phyloP scores from a whole-genome alignment of 805 yeast species.

The Ogataea thermomethanolica region DNA sequence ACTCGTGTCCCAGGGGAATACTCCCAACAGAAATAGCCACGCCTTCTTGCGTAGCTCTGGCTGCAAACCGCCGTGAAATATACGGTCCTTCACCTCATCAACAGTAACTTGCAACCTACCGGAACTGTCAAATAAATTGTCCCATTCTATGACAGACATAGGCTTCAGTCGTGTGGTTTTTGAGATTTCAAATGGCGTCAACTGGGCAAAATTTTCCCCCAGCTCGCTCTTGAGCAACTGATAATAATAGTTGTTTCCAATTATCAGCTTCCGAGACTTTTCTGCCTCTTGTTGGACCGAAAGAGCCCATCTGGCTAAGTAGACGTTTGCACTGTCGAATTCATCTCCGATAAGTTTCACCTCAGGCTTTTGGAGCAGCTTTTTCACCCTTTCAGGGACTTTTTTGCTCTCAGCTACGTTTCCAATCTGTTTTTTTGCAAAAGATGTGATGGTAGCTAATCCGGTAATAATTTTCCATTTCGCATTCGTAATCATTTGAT shows the following conservation, averaged over 20 bases:
- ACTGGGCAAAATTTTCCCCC: conserved; percentile 48
- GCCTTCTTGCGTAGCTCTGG: conserved; percentile 62
- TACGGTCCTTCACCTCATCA: conserved; percentile 72
- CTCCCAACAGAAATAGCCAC: conserved; percentile 82
- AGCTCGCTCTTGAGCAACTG: conserved; percentile 55
- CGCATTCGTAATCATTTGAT: conserved; percentile 57
- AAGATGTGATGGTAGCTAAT: conserved; percentile 73
- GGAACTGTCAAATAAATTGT: conserved; percentile 69
- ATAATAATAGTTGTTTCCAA: conserved; percentile 57
- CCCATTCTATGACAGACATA: conserved; percentile 76
- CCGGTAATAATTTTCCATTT: conserved; percentile 86
- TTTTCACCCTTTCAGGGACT: conserved; percentile 55
- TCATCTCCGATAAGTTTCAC: conserved; percentile 81
- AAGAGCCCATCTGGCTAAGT: conserved; percentile 94
- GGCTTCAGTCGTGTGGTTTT: conserved; percentile 64
- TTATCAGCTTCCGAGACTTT: conserved; percentile 47
- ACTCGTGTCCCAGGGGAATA: conserved; percentile 87
- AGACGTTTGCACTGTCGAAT: conserved; percentile 88
- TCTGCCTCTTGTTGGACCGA: conserved; percentile 91
- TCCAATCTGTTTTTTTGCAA: conserved; percentile 61
- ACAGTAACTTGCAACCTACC: conserved; percentile 75
- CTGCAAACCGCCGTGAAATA: conserved; percentile 86
- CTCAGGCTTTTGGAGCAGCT: conserved; percentile 69
- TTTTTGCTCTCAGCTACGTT: conserved; percentile 43
- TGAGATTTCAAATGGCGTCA: conserved; percentile 58